phyloP scores from a whole-genome alignment of 129 eudicot genomes.

The Centrapalus pauciflorus region DNA sequence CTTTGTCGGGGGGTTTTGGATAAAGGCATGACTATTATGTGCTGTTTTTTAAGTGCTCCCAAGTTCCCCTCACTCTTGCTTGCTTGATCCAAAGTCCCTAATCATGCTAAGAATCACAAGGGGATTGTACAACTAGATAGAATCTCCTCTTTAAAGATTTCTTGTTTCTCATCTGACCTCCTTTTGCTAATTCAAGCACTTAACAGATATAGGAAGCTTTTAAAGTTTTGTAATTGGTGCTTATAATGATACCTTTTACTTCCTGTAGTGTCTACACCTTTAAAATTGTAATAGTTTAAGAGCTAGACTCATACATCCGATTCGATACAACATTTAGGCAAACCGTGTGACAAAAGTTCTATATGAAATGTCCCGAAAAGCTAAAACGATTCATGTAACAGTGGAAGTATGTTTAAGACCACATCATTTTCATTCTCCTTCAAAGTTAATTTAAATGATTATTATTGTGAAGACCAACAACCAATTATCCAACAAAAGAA shows the following conservation, averaged over 20 bases:
- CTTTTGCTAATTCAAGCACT: not conserved
- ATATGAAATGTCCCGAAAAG: not conserved
- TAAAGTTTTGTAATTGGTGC: not conserved
- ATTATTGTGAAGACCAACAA: not conserved
- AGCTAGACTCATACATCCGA: not conserved
- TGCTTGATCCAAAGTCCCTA: conserved; percentile 26
- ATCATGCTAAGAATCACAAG: conserved; percentile 37
- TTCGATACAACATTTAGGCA: not conserved
- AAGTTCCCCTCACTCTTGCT: conserved; percentile 15
- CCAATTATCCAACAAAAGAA: not conserved
- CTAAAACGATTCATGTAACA: not conserved
- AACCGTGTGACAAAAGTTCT: not conserved
- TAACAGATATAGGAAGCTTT: conserved; percentile 6
- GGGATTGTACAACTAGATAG: conserved; percentile 32
- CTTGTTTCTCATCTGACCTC: conserved; percentile 14
- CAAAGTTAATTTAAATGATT: not conserved
- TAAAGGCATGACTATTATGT: conserved; percentile 23
- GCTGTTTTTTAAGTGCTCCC: conserved; percentile 36
- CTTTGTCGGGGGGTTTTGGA: conserved; percentile 29
- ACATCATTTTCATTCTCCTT: conserved; percentile 12
- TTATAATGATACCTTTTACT: too few relatives aligned
- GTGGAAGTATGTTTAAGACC: not conserved
- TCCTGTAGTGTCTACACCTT: too few relatives aligned
- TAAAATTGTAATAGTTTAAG: not conserved
- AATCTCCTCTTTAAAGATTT: conserved; percentile 30